Percentiles rank a stretch among this genome's conserved stretches.
phyloP scores from a whole-genome alignment of 352 stramenopile species.

The Globisporangium recalcitrans region DNA sequence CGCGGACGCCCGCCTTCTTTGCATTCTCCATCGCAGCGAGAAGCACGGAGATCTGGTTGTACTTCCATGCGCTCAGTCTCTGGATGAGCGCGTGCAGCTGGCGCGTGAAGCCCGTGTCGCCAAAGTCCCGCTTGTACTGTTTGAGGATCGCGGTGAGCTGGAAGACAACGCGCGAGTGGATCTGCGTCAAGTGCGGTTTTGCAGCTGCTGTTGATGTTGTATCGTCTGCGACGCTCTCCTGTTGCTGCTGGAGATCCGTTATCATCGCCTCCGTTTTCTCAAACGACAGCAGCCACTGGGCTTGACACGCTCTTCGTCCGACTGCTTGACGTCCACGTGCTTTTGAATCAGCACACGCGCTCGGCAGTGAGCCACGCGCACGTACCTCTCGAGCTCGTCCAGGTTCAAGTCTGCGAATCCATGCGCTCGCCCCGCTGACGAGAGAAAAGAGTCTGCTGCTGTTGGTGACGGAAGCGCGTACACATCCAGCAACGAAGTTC shows the following conservation, averaged over 20 bases:
- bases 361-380: constrained; percentile 54
- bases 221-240: constrained; percentile 1
- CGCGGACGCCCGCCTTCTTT: constrained; percentile 25
- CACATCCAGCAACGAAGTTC: constrained; percentile 32
- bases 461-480: constrained; percentile 30
- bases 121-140: constrained; percentile 33
- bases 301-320: constrained; percentile 24
- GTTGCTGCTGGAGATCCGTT: constrained; percentile 20
- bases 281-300: constrained; percentile 39
- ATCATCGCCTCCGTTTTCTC: constrained; percentile 24
- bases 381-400: constrained; percentile 41
- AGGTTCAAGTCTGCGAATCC: constrained; percentile 45
- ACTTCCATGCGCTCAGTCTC: constrained; percentile 35
- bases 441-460: constrained; percentile 19
- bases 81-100: constrained; percentile 23
- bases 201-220: neutral
- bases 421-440: constrained; percentile 18
- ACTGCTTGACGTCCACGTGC: constrained; percentile 20
- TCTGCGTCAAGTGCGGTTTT: constrained; percentile 37
- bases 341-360: constrained; percentile 37
- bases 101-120: constrained; percentile 37
- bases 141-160: constrained; percentile 35
- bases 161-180: constrained; percentile 47
- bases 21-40: constrained; percentile 20
- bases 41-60: constrained; percentile 26